These are phyloP conservation scores for Amanita polypyramis DNA, from an alignment of 768 basidiomycete species.

Conservation along the genomic window DNA sequence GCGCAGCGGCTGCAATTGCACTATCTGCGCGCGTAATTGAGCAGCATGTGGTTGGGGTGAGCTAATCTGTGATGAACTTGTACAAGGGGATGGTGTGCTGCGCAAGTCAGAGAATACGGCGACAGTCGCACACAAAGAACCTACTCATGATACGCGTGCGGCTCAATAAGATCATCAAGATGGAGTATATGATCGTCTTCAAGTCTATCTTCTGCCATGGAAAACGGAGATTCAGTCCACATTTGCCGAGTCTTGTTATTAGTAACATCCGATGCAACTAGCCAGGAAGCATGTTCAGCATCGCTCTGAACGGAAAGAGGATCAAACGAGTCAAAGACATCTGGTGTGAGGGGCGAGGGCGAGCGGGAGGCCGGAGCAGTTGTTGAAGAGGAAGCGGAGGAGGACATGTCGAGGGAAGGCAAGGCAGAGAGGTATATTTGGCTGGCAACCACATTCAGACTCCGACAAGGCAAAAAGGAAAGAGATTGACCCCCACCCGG, in stretches of 20 bases:
- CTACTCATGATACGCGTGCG: slow-evolving; percentile 69
- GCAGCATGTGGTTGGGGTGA: slow-evolving; percentile 14
- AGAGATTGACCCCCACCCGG: slow-evolving; percentile 23
- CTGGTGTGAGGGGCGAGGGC: slow-evolving; percentile 63
- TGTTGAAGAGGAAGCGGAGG: slow-evolving; percentile 34
- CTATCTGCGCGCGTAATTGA: slow-evolving; percentile 8
- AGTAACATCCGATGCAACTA: slow-evolving; percentile 32
- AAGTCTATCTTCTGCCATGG: slow-evolving; percentile 30
- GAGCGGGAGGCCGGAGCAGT: slow-evolving; percentile 54
- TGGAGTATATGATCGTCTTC: slow-evolving; percentile 49
- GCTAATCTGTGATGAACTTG: slow-evolving; percentile 18
- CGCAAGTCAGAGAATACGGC: slow-evolving; percentile 10
- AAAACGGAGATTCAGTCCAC: slow-evolving; percentile 35
- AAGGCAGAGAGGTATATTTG: not conserved
- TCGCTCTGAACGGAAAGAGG: slow-evolving; percentile 39
- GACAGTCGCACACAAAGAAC: slow-evolving; percentile 17
- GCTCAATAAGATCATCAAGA: slow-evolving; percentile 65
- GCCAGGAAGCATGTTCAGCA: slow-evolving; percentile 47
- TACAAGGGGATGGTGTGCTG: slow-evolving; percentile 26
- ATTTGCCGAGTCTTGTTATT: slow-evolving; percentile 25
- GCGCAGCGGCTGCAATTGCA: slow-evolving; percentile 13
- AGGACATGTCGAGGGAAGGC: slow-evolving; percentile 26
- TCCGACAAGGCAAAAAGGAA: not conserved
- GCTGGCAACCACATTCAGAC: not conserved
- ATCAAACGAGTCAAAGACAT: slow-evolving; percentile 44